These are phyloP conservation scores for Pseudogymnoascus sp. DNA, from an alignment of 2,329 filamentous ascomycete species.

Conservation along the genomic window DNA sequence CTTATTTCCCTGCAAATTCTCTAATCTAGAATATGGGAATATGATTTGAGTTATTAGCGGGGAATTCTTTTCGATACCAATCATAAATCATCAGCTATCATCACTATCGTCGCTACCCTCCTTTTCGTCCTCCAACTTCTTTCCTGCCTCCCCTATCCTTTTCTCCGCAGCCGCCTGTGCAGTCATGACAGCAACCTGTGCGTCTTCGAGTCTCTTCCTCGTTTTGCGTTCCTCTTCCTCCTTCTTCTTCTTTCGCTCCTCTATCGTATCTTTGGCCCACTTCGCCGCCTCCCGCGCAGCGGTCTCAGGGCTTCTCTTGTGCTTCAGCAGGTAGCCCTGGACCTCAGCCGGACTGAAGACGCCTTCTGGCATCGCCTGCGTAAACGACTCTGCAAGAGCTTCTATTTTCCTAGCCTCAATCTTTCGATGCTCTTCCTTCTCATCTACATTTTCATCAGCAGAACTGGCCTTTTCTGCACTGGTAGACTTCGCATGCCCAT, in stretches of 20 bases:
- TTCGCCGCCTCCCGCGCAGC: conserved; percentile 45
- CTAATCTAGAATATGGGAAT: background rate
- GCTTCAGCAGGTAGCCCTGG: conserved; percentile 57
- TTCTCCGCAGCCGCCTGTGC: conserved; percentile 17
- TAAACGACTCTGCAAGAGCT: conserved; percentile 45
- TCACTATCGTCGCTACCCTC: conserved; percentile 9
- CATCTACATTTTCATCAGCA: conserved; percentile 2
- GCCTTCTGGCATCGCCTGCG: conserved; percentile 41
- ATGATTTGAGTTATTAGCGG: background rate
- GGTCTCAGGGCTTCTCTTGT: conserved; percentile 49
- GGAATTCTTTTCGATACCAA: background rate
- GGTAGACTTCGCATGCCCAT: background rate
- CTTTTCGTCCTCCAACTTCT: conserved; percentile 16
- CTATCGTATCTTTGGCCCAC: conserved; percentile 46
- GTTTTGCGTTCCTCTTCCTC: conserved; percentile 23
- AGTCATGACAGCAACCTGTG: conserved; percentile 12
- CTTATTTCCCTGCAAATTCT: background rate
- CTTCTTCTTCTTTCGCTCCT: conserved; percentile 37
- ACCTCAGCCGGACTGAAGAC: conserved; percentile 56
- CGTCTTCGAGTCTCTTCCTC: conserved; percentile 16
- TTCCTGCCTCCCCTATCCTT: conserved; percentile 8
- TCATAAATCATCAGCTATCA: background rate
- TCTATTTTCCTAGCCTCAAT: conserved; percentile 14
- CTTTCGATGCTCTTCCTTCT: background rate
- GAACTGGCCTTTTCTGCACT: conserved; percentile 9